These are phyloP conservation scores for Aspergillus hiratsukae DNA, from an alignment of 2,329 filamentous ascomycete genomes.

Conservation along the genomic window DNA sequence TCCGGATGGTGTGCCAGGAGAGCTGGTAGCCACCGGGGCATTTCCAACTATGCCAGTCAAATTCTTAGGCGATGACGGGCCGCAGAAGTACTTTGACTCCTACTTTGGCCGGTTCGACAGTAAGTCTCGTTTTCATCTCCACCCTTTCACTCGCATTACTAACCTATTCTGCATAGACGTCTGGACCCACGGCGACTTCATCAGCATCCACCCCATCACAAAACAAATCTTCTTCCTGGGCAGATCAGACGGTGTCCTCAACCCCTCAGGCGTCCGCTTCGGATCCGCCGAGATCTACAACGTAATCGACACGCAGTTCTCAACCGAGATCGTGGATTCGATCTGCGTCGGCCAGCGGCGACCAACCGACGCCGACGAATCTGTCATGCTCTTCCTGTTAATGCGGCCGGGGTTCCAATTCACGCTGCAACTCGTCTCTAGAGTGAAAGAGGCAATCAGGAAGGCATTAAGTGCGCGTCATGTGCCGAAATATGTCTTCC, in stretches of 20 bases:
- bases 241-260: conserved; percentile 67
- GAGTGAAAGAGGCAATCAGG: conserved; percentile 62
- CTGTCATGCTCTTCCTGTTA: conserved; percentile 56
- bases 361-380: conserved; percentile 54
- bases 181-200: conserved; percentile 74
- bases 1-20: conserved; percentile 63
- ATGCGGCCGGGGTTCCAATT: conserved; percentile 58
- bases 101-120: conserved; percentile 59
- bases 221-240: conserved; percentile 45
- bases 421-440: conserved; percentile 50
- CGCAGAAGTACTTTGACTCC: conserved; percentile 50
- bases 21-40: conserved; percentile 64
- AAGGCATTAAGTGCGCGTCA: conserved; percentile 66
- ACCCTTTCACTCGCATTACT: not conserved
- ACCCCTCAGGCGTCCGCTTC: conserved; percentile 76
- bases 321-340: conserved; percentile 61
- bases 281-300: conserved; percentile 77
- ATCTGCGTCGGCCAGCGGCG: conserved; percentile 75
- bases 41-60: conserved; percentile 73
- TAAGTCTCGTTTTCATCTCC: conserved; percentile 2
- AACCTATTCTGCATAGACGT: conserved; percentile 17
- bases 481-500: conserved; percentile 73
- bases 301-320: conserved; percentile 58
- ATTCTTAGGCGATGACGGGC: conserved; percentile 54
- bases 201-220: conserved; percentile 64